Evolutionary conservation across 139 green algal species (phyloP).

Genomic region (Closterium sp.): DNA sequence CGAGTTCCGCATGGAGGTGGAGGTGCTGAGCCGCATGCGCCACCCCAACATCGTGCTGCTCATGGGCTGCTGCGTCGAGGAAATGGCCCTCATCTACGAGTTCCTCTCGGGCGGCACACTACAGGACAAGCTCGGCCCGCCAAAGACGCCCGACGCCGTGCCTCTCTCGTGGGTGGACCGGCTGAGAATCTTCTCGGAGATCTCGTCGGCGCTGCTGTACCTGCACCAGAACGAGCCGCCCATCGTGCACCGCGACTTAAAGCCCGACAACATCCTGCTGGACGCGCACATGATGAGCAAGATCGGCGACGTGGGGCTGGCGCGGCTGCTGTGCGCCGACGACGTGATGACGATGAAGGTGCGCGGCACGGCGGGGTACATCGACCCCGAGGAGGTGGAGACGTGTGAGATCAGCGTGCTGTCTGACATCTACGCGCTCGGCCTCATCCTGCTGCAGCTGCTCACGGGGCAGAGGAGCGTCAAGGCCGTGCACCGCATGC

Average conservation of each 20-base stretch:
- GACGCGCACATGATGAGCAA: not conserved
- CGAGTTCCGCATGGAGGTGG: constrained; percentile 9
- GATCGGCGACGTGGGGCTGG: constrained; percentile 54
- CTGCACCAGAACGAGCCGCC: no score
- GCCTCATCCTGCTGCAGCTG: constrained; percentile 6
- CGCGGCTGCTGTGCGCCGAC: constrained; percentile 34
- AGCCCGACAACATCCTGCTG: no score
- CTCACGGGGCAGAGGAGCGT: not conserved
- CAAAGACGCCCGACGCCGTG: no score
- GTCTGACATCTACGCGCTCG: not conserved
- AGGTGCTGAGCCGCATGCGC: not conserved
- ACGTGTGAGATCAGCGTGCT: not conserved
- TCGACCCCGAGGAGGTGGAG: not conserved
- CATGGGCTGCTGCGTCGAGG: constrained; percentile 6
- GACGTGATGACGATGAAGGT: constrained; percentile 5
- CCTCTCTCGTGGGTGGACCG: no score
- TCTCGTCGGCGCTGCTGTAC: no score
- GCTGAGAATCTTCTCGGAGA: no score
- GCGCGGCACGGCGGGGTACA: constrained; percentile 3
- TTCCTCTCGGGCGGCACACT: no score
- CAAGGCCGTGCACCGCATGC: no score
- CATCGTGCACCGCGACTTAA: not conserved
- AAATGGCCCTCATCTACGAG: constrained; percentile 9
- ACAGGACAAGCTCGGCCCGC: no score
- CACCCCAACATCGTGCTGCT: constrained; percentile 12